These are phyloP conservation scores for Candida qinlingensis DNA, from an alignment of 805 yeast genomes.

Conservation along the genomic window DNA sequence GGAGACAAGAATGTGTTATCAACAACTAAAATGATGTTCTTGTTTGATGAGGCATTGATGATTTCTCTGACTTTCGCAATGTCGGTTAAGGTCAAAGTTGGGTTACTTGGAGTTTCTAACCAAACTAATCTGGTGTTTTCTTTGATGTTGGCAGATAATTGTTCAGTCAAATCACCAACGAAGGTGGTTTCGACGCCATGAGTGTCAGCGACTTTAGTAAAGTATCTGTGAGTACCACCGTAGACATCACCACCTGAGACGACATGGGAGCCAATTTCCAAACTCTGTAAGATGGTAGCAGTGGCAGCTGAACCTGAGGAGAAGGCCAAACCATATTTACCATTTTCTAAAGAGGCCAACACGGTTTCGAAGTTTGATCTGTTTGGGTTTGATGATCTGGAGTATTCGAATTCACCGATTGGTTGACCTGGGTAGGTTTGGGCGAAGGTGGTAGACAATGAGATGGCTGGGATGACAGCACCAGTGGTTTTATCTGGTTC, in stretches of 20 bases:
- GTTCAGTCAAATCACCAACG: conserved; percentile 57
- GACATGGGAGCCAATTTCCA: conserved; percentile 69
- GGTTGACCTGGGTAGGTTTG: conserved; percentile 76
- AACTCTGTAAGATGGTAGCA: conserved; percentile 66
- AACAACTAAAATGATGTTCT: conserved; percentile 59
- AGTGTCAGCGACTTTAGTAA: conserved; percentile 76
- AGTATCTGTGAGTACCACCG: conserved; percentile 90
- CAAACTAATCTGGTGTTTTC: conserved; percentile 72
- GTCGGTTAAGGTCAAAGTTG: conserved; percentile 76
- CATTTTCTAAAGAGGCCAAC: conserved; percentile 74
- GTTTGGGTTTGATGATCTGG: conserved; percentile 83
- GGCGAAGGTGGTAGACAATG: conserved; percentile 80
- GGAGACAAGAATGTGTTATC: conserved; percentile 90
- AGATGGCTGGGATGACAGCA: conserved; percentile 81
- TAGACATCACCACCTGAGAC: conserved; percentile 81
- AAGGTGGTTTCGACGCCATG: conserved; percentile 71
- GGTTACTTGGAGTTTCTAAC: conserved; percentile 89
- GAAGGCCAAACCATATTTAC: conserved; percentile 69
- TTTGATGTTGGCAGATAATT: conserved; percentile 49
- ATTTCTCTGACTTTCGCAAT: conserved; percentile 55
- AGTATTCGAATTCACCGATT: conserved; percentile 74
- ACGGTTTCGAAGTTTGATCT: conserved; percentile 76
- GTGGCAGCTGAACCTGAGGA: conserved; percentile 86
- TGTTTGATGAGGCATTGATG: conserved; percentile 44
- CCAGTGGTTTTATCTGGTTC: conserved; percentile 69